These are phyloP conservation scores for Globisporangium viniferum DNA, from an alignment of 352 stramenopile genomes.

Conservation along the genomic window DNA sequence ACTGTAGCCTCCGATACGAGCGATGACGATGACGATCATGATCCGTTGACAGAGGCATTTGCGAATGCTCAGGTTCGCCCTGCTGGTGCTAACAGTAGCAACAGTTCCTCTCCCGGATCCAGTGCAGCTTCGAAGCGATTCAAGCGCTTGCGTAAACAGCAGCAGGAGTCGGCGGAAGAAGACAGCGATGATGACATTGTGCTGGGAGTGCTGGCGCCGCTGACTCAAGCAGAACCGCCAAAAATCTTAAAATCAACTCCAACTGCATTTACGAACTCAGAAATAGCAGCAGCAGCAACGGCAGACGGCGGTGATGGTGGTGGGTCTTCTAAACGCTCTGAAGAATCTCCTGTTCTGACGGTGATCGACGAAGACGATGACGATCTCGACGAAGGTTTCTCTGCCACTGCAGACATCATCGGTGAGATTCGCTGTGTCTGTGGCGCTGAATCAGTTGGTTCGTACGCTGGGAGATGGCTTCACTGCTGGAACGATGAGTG, in stretches of 20 bases:
- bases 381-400: slow-evolving; percentile 20
- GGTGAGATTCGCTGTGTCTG: slow-evolving; percentile 62
- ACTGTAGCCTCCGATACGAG: background rate
- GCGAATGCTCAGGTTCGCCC: background rate
- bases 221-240: background rate
- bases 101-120: background rate
- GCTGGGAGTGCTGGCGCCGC: background rate
- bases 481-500: slow-evolving; percentile 69
- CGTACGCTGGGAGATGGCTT: slow-evolving; percentile 63
- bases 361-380: slow-evolving; percentile 42
- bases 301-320: background rate
- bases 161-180: slow-evolving; percentile 1
- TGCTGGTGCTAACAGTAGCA: background rate
- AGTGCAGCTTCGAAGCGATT: slow-evolving; percentile 3
- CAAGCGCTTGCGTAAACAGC: slow-evolving; percentile 15
- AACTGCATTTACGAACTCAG: background rate
- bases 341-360: background rate
- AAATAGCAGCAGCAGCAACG: background rate
- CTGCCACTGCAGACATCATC: slow-evolving; percentile 15
- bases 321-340: background rate
- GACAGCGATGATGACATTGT: slow-evolving; percentile 12
- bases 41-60: background rate
- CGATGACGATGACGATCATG: background rate
- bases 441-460: slow-evolving; percentile 36
- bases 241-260: slow-evolving; percentile 1